Evolutionary conservation across 306 rosid species (phyloP), one percentile per base, ranked within the genome.

Genomic region (Geum urbanum): DNA sequence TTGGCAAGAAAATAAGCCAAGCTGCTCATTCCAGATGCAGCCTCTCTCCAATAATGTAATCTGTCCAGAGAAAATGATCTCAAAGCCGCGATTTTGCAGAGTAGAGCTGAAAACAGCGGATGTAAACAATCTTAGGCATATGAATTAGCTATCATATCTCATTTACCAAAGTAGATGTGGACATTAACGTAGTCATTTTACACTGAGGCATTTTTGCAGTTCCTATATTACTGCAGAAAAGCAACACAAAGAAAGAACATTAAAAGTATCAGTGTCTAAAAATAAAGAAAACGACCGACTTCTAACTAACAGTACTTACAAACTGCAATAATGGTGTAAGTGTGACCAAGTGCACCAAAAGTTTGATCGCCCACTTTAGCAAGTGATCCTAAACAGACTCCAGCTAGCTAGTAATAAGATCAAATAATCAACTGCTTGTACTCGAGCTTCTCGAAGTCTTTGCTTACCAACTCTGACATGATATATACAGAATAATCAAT

Each of bases 1-100:
- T 90, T 94, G 0, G 98, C 82, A 39, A 94, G 97, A 82, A 94
- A 94, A 75, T 90, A 94, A 72, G 98, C 98, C 81, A 94, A 83
- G 88, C 96, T 90, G 79, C 96, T 90, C 91, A 84, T 90, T 71
- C 98, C 98, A 8, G 96, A 87, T 69, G 89, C 85, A 50, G 96
- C 87, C 78, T 94, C 98, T 76, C 96, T 85, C 96, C 97, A 87
- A 69, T 86, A 78, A 64, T 85, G 95, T 37, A 94, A 68, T 75
- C 80, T 94, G 45, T 94, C 98, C 48, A 84, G 69, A 67, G 98
- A 87, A 74, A 94, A 90, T 15, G 97, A 86, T 81, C 97, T 87
- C 87, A 90, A 72, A 54, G 98, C 96, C 8, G 98, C 94, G 70
- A 94, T 87, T 83, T 90, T 90, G 79, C 96, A 89, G 43, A 94